Evolutionary conservation across 2,329 filamentous ascomycete genomes (phyloP).

Genomic region (Coniochaeta ligniaria): DNA sequence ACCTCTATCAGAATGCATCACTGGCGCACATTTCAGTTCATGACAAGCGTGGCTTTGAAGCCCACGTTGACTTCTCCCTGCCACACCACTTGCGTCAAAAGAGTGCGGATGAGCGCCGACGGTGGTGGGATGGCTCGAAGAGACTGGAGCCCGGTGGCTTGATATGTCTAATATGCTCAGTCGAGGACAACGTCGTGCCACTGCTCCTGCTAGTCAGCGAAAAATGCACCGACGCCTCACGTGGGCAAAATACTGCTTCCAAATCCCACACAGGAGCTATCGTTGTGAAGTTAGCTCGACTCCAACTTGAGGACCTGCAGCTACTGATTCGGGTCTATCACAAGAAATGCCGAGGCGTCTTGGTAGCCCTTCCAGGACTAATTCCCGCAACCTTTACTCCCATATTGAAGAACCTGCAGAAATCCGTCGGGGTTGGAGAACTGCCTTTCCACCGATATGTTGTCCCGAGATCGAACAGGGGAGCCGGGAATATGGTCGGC

Average conservation of each 20-base stretch:
- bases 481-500: too few species aligned
- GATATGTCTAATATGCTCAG: conserved; percentile 9
- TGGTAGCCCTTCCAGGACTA: conserved; percentile 8
- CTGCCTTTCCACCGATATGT: too few species aligned
- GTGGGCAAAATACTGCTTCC: conserved; percentile 3
- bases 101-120: conserved; percentile 4
- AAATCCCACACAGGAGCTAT: neutral
- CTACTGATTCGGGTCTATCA: conserved; percentile 5
- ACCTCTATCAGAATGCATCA: conserved; percentile 2
- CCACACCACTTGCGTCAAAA: conserved; percentile 6
- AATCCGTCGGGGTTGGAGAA: conserved; percentile 5
- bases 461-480: too few species aligned
- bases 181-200: conserved; percentile 6
- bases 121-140: conserved; percentile 14
- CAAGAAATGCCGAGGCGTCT: conserved; percentile 2
- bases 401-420: conserved; percentile 8
- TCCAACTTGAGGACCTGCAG: neutral
- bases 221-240: conserved; percentile 2
- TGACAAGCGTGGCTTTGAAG: conserved; percentile 7
- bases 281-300: conserved; percentile 2
- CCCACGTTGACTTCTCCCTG: conserved; percentile 8
- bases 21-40: conserved; percentile 3
- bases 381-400: conserved; percentile 10
- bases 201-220: conserved; percentile 11
- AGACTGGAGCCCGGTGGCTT: conserved; percentile 11